Evolutionary conservation across 768 basidiomycete genomes (phyloP).

Genomic region (Chalciporus sphaerocephalus): DNA sequence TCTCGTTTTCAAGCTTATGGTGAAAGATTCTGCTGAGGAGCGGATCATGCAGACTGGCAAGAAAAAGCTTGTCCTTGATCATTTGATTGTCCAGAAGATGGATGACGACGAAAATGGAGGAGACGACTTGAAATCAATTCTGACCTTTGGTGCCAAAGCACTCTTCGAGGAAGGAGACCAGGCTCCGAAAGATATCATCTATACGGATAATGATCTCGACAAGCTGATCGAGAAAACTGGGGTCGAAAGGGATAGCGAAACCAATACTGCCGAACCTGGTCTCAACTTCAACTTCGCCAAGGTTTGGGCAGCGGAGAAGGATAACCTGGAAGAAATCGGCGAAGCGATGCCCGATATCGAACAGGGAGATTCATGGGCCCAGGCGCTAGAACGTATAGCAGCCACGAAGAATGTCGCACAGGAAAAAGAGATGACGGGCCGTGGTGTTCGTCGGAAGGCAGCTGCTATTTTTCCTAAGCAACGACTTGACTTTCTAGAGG

Average conservation of each 20-base stretch:
- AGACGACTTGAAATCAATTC: slow-evolving; percentile 83
- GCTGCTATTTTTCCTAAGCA: slow-evolving; percentile 45
- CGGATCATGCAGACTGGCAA: slow-evolving; percentile 91
- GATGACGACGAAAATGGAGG: slow-evolving; percentile 72
- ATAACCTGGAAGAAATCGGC: slow-evolving; percentile 60
- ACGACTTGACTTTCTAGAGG: slow-evolving; percentile 31
- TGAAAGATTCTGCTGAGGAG: slow-evolving; percentile 91
- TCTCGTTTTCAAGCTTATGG: slow-evolving; percentile 93
- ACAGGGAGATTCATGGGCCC: slow-evolving; percentile 77
- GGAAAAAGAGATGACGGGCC: slow-evolving; percentile 57
- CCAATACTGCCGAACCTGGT: slow-evolving; percentile 45
- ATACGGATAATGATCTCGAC: slow-evolving; percentile 78
- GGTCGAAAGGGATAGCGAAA: slow-evolving; percentile 56
- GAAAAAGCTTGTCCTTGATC: slow-evolving; percentile 91
- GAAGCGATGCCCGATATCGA: slow-evolving; percentile 46
- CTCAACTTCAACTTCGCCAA: slow-evolving; percentile 84
- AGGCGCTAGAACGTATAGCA: slow-evolving; percentile 52
- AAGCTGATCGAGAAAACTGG: slow-evolving; percentile 85
- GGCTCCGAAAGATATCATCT: slow-evolving; percentile 61
- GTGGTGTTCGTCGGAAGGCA: slow-evolving; percentile 72
- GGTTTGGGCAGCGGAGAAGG: slow-evolving; percentile 83
- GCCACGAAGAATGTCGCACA: slow-evolving; percentile 38
- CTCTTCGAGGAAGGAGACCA: slow-evolving; percentile 68
- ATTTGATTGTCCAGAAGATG: slow-evolving; percentile 95
- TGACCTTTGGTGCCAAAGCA: slow-evolving; percentile 83